Evolutionary conservation across 441 rosid genomes (phyloP).

Genomic region (Pelargonium fulgidum): DNA sequence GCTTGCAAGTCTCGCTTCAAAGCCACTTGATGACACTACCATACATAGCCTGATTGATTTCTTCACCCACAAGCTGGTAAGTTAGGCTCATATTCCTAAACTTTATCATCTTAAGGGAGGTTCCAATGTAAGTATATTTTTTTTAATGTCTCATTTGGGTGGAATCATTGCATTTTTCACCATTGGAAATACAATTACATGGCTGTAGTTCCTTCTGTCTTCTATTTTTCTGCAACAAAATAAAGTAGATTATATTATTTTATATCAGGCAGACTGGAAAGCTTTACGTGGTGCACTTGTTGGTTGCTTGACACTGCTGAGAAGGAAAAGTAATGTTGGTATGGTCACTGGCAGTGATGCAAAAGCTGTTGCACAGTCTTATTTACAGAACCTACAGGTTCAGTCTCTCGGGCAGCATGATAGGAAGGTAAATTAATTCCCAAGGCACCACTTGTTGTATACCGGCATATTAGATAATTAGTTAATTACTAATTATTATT

Average conservation of each 20-base stretch:
- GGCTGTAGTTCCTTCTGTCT: neutral
- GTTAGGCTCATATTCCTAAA: slow-evolving; percentile 24
- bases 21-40: slow-evolving; percentile 48
- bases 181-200: neutral
- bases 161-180: neutral
- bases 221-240: slow-evolving; percentile 21
- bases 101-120: slow-evolving; percentile 2
- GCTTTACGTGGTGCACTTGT: slow-evolving; percentile 77
- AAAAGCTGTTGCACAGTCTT: slow-evolving; percentile 50
- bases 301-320: slow-evolving; percentile 79
- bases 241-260: slow-evolving; percentile 30
- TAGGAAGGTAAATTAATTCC: slow-evolving; percentile 48
- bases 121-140: neutral
- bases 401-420: slow-evolving; percentile 71
- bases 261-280: slow-evolving; percentile 90
- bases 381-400: slow-evolving; percentile 52
- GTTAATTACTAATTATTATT: too few relatives aligned
- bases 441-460: neutral
- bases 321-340: slow-evolving; percentile 49
- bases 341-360: slow-evolving; percentile 49
- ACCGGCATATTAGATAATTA: neutral
- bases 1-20: slow-evolving; percentile 42
- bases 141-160: neutral
- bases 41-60: slow-evolving; percentile 56
- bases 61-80: slow-evolving; percentile 76